Evolutionary conservation across 352 stramenopile species (phyloP).

Genomic region (Globisporangium spiculum): DNA sequence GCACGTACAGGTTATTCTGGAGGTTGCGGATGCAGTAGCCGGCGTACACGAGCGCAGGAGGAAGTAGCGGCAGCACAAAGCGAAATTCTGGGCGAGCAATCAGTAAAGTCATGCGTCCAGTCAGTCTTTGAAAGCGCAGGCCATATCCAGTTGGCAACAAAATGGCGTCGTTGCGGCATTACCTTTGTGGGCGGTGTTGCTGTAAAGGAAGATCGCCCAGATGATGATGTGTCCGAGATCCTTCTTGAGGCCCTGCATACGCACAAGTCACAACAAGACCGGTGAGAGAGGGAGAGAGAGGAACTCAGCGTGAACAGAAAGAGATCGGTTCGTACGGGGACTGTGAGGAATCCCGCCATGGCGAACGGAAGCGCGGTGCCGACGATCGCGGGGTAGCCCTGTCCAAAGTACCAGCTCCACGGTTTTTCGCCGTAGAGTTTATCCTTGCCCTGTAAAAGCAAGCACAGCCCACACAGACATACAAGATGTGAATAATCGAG

Average conservation of each 20-base stretch:
- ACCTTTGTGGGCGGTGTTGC: conserved; percentile 81
- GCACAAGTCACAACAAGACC: not conserved
- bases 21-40: conserved; percentile 75
- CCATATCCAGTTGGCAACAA: not conserved
- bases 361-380: conserved; percentile 45
- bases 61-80: conserved; percentile 80
- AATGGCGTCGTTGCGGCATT: not conserved
- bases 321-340: conserved; percentile 29
- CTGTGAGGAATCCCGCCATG: conserved; percentile 57
- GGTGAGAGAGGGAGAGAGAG: conserved; percentile 1
- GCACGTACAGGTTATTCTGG: conserved; percentile 55
- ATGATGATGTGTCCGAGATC: conserved; percentile 63
- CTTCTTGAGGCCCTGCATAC: conserved; percentile 47
- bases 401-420: conserved; percentile 83
- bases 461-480: not conserved
- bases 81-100: conserved; percentile 56
- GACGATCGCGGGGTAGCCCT: conserved; percentile 73
- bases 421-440: conserved; percentile 77
- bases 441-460: conserved; percentile 58
- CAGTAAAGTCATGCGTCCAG: not conserved
- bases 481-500: not conserved
- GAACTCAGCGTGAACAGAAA: not conserved
- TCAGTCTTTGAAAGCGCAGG: not conserved
- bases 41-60: conserved; percentile 68
- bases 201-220: conserved; percentile 77